Conservation (phyloP, 2,329 filamentous ascomycete genomes). For the Diplocarpon mali region DNA sequence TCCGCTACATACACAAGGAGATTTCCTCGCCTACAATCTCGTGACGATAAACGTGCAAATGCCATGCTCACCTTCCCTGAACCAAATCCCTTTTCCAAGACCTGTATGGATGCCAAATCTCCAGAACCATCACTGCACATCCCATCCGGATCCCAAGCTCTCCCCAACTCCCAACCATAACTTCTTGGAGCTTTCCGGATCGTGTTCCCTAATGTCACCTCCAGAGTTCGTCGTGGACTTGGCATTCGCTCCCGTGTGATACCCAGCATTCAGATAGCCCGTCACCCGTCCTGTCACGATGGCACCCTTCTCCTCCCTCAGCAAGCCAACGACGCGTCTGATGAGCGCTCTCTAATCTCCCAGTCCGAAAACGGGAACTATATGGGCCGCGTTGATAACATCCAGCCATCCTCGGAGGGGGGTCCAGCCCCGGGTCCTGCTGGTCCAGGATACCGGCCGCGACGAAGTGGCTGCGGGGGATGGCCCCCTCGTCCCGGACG, state of each 20-base stretch:
- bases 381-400: conserved; percentile 9
- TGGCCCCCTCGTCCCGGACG: too few species aligned
- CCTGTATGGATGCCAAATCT: background rate
- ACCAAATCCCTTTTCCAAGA: background rate
- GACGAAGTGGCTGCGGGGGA: conserved; percentile 26
- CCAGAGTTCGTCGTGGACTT: too few species aligned
- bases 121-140: conserved; percentile 6
- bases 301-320: too few species aligned
- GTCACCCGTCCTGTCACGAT: conserved; percentile 6
- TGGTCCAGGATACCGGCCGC: conserved; percentile 27
- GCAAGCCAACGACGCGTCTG: too few species aligned
- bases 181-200: too few species aligned
- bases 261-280: conserved; percentile 6
- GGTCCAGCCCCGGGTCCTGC: conserved; percentile 17
- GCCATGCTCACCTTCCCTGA: background rate
- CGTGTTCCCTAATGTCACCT: too few species aligned
- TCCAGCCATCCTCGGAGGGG: conserved; percentile 26
- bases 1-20: too few species aligned
- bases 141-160: conserved; percentile 20
- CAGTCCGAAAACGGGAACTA: conserved; percentile 20
- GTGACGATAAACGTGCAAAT: background rate
- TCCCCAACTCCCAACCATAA: background rate
- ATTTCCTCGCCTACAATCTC: too few species aligned
- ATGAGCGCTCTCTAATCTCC: conserved; percentile 25
- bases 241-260: background rate